A percentile compares a stretch with the other conserved stretches of the same genome.
phyloP scores from a whole-genome alignment of 2,329 filamentous ascomycete species.

The Cladorrhinum sp. region DNA sequence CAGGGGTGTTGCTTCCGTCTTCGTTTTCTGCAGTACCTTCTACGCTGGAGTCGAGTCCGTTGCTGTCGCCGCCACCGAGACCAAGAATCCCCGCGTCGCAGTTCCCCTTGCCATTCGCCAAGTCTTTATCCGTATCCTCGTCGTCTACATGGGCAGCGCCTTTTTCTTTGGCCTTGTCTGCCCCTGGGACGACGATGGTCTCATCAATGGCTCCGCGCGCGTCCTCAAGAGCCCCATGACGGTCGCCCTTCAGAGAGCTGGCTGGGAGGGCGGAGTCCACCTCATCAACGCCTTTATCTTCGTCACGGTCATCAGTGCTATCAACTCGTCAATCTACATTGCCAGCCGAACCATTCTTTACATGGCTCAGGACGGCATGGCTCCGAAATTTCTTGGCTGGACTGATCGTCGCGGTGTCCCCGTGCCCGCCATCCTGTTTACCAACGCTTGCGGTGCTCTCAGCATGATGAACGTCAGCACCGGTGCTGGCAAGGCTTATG shows the following conservation, averaged over 20 bases:
- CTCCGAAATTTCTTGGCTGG: conserved; percentile 65
- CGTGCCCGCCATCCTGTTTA: conserved; percentile 61
- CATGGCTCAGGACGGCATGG: conserved; percentile 72
- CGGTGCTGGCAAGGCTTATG: conserved; percentile 62
- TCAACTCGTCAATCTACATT: conserved; percentile 76
- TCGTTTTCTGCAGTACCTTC: conserved; percentile 68
- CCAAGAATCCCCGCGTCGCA: conserved; percentile 54
- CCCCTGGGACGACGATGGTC: conserved; percentile 62
- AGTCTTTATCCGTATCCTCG: conserved; percentile 60
- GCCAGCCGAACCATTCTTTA: conserved; percentile 70
- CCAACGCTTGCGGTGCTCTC: conserved; percentile 68
- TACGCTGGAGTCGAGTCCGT: conserved; percentile 66
- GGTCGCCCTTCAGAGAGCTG: conserved; percentile 69
- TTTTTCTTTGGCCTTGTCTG: conserved; percentile 75
- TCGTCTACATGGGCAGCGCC: conserved; percentile 66
- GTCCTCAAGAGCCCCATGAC: conserved; percentile 72
- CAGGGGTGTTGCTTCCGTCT: conserved; percentile 61
- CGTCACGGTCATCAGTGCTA: conserved; percentile 66
- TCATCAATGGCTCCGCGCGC: conserved; percentile 59
- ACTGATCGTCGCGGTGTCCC: conserved; percentile 64
- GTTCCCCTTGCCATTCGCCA: conserved; percentile 59
- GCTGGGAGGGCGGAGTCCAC: conserved; percentile 69
- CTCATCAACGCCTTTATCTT: conserved; percentile 77
- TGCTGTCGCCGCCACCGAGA: conserved; percentile 62
- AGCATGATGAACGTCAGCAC: conserved; percentile 73